Base-by-base conservation (phyloP, 345 rosid genomes). In the Sonneratia caseolaris region DNA sequence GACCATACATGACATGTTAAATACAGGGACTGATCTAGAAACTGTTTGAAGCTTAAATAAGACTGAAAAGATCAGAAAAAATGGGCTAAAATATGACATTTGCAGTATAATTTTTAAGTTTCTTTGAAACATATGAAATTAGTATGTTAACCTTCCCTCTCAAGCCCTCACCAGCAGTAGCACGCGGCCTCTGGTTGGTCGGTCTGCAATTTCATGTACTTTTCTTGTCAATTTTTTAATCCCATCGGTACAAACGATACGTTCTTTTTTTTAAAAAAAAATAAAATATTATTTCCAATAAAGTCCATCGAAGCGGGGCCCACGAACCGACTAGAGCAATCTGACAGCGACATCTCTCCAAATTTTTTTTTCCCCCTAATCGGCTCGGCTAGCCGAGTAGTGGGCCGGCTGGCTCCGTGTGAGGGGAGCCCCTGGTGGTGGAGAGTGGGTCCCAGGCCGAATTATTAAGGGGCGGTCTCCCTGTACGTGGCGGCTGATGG, bases 121-220 rank as follows among this genome's bases (percentile, higher is more conserved):
- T 7, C n/a, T 21, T 0, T 1, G 4, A 32, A 72, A 27, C 32
- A 14, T 57, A 7, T 61, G 21, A 64, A 70, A 48, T 64, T 70
- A 70, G 37, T 48, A 64, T 62, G 37, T 48, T 78, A 78, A 14
- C 75, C 40, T 76, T 38, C 38, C 68, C 5, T 37, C 37, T 21
- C 11, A 42, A 66, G 37, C 76, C 69, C 64, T 67, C 78, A 71
- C 74, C 84, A 70, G 82, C 84, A 76, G 75, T 10, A 14, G 80
- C 90, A 82, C 83, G 83, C 87, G 84, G 70, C 70, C 73, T 73
- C 85, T 79, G 78, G 83, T 85, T 88, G 89, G 89, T 80, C 76
- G 85, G 84, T 74, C 84, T 66, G 75, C 78, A 69, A 32, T 73
- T 68, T 74, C 49, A 22, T 66, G 7, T 36, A 43, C 27, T 40